Conservation (phyloP, 139 green algal genomes). For the Chlorella sp. region DNA sequence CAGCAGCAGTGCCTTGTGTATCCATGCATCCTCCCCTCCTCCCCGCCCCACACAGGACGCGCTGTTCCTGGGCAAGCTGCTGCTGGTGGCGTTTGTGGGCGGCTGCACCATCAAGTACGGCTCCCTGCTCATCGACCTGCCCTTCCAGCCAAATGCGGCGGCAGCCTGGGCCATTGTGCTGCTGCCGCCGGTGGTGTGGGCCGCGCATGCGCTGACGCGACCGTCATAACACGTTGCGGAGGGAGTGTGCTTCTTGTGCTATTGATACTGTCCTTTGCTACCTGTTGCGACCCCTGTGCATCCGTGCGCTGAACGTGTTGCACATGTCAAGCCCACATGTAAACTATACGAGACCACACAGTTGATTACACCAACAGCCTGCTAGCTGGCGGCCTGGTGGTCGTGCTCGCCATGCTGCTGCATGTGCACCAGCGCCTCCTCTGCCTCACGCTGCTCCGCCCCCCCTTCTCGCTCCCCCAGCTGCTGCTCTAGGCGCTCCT, state of each 20-base stretch:
- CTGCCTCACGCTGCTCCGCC: not conserved
- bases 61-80: slow-evolving; percentile 50
- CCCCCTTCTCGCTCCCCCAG: not conserved
- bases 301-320: not conserved
- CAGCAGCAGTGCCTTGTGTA: too few relatives aligned
- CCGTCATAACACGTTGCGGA: not conserved
- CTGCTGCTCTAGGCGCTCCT: not conserved
- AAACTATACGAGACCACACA: not conserved
- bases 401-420: not conserved
- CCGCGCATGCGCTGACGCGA: not conserved
- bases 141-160: slow-evolving; percentile 55
- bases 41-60: slow-evolving; percentile 39
- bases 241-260: too few relatives aligned
- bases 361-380: not conserved
- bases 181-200: slow-evolving; percentile 43
- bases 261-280: not conserved
- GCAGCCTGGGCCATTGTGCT: slow-evolving; percentile 54
- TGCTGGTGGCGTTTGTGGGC: slow-evolving; percentile 36
- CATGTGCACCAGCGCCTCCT: not conserved
- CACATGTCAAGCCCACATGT: too few relatives aligned
- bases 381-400: not conserved
- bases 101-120: slow-evolving; percentile 74
- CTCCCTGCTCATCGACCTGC: slow-evolving; percentile 48
- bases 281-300: not conserved
- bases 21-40: too few relatives aligned